A percentile compares a stretch with the other conserved stretches of the same genome.
phyloP scores from a whole-genome alignment of 2,329 filamentous ascomycete genomes.

The Hypoxylon sp. region DNA sequence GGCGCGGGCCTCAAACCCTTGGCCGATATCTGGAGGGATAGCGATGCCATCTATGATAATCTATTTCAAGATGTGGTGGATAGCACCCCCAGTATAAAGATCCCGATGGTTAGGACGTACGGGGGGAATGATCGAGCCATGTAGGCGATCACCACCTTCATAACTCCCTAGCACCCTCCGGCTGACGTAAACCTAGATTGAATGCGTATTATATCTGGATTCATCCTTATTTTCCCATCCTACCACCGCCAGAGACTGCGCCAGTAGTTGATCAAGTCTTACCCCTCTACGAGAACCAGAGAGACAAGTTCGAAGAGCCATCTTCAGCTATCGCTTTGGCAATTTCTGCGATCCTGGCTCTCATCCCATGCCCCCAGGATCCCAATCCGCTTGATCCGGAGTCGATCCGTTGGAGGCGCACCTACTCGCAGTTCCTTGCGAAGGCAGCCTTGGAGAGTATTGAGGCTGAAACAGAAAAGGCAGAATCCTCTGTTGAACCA shows the following conservation, averaged over 20 bases:
- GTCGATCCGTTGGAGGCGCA: conserved; percentile 61
- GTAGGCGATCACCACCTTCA: conserved; percentile 51
- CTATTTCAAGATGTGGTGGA: conserved; percentile 55
- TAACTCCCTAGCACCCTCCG: neutral
- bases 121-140: conserved; percentile 58
- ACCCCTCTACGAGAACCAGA: conserved; percentile 56
- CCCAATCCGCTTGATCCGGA: conserved; percentile 55
- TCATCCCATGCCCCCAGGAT: conserved; percentile 63
- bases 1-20: conserved; percentile 64
- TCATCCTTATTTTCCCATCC: conserved; percentile 65
- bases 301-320: conserved; percentile 57
- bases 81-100: conserved; percentile 38
- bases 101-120: conserved; percentile 60
- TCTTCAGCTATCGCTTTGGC: conserved; percentile 62
- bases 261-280: conserved; percentile 55
- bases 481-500: conserved; percentile 62
- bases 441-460: conserved; percentile 64
- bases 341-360: conserved; percentile 63
- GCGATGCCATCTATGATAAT: conserved; percentile 64
- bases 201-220: conserved; percentile 68
- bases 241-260: conserved; percentile 59
- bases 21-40: conserved; percentile 62
- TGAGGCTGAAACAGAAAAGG: conserved; percentile 64
- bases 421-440: conserved; percentile 65
- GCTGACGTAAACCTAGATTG: conserved; percentile 52